Evolutionary conservation across 2,329 filamentous ascomycete species (phyloP).

Genomic region (Colletotrichum trifolii): DNA sequence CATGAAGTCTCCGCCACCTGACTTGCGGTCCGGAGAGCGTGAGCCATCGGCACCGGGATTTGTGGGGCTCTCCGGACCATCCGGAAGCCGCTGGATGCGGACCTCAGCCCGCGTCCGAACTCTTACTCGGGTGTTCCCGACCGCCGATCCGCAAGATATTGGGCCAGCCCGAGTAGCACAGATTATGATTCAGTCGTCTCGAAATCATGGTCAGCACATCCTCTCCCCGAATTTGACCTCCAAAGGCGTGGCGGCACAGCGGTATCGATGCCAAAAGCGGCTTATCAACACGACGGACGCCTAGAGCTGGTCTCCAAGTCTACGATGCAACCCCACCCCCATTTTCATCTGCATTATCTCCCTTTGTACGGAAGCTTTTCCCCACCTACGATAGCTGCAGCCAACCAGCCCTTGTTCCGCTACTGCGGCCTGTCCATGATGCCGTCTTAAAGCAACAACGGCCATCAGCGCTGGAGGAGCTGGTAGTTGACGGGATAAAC

Average conservation of each 20-base stretch:
- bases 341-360: conserved; percentile 21
- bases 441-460: conserved; percentile 18
- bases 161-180: not conserved
- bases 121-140: no score
- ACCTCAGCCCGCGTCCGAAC: no score
- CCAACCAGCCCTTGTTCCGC: not conserved
- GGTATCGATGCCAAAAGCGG: not conserved
- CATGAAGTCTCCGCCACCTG: no score
- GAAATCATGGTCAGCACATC: not conserved
- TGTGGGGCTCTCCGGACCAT: no score
- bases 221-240: not conserved
- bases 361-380: not conserved
- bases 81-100: no score
- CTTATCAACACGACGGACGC: conserved; percentile 15
- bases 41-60: no score
- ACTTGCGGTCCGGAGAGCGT: no score
- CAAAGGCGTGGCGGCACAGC: not conserved
- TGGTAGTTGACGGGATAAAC: conserved; percentile 11
- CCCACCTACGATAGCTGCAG: conserved; percentile 19
- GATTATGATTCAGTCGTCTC: not conserved
- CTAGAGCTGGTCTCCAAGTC: not conserved
- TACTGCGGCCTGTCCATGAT: not conserved
- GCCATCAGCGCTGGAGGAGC: not conserved
- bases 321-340: conserved; percentile 26
- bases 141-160: no score